Conservation (phyloP, 306 rosid genomes). For the Cicer chorassanicum region DNA sequence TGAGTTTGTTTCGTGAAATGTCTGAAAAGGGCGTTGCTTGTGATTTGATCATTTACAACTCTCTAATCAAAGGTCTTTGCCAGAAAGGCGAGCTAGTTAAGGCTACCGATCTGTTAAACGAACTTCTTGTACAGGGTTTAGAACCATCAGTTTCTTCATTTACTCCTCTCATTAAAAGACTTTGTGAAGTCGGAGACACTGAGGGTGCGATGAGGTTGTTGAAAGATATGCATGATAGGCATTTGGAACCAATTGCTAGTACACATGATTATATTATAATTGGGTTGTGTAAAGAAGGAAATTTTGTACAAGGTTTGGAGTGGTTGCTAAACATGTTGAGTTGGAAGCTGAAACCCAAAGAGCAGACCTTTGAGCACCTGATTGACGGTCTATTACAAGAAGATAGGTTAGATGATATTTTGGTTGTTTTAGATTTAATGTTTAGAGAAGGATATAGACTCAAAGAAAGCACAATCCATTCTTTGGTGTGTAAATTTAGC, state of each 20-base stretch:
- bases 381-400: slow-evolving; percentile 50
- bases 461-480: slow-evolving; percentile 36
- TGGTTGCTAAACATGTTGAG: slow-evolving; percentile 60
- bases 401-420: slow-evolving; percentile 67
- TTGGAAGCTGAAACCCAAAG: slow-evolving; percentile 56
- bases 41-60: slow-evolving; percentile 62
- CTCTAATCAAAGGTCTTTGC: slow-evolving; percentile 62
- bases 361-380: slow-evolving; percentile 58
- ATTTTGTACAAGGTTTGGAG: slow-evolving; percentile 58
- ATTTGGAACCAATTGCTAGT: slow-evolving; percentile 50
- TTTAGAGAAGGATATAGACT: slow-evolving; percentile 63
- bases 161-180: slow-evolving; percentile 53
- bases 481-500: slow-evolving; percentile 57
- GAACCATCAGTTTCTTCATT: slow-evolving; percentile 55
- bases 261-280: slow-evolving; percentile 52
- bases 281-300: slow-evolving; percentile 60
- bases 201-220: slow-evolving; percentile 60
- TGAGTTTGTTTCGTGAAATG: slow-evolving; percentile 62
- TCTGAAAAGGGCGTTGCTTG: slow-evolving; percentile 51
- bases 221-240: slow-evolving; percentile 59
- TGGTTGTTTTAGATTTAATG: slow-evolving; percentile 65
- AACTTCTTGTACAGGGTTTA: slow-evolving; percentile 57
- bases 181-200: slow-evolving; percentile 55
- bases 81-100: slow-evolving; percentile 51
- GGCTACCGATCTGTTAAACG: slow-evolving; percentile 52